A percentile compares a stretch with the other conserved stretches of the same genome.
These are phyloP conservation scores for Gastrodia elata DNA, from an alignment of 106 monocot genomes.

Conservation along the genomic window DNA sequence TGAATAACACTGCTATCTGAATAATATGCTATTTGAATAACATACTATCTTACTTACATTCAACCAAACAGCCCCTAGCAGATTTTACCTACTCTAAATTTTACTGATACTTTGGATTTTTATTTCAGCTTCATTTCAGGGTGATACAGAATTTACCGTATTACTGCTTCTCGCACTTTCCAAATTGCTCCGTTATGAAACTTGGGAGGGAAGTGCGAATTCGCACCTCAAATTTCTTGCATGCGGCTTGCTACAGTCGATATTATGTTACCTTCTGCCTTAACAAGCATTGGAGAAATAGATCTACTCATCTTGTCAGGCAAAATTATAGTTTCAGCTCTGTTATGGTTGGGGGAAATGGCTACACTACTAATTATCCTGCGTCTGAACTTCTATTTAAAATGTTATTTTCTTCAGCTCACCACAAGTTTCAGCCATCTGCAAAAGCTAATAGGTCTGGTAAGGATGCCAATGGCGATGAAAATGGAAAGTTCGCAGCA, in stretches of 20 bases:
- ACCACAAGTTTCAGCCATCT: constrained; percentile 14
- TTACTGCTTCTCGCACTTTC: constrained; percentile 6
- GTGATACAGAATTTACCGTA: constrained; percentile 19
- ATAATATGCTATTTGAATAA: too few species aligned
- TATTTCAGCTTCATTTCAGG: constrained; percentile 38
- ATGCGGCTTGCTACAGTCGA: neutral
- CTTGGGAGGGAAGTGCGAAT: constrained; percentile 10
- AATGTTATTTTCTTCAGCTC: constrained; percentile 22
- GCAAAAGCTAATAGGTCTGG: neutral
- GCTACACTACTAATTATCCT: constrained; percentile 10
- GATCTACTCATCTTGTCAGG: constrained; percentile 2
- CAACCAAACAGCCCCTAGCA: too few species aligned
- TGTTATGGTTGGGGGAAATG: neutral
- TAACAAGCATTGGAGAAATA: constrained; percentile 10
- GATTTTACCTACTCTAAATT: neutral
- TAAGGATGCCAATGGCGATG: constrained; percentile 10
- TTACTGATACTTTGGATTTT: neutral
- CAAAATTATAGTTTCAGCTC: neutral
- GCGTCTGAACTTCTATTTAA: constrained; percentile 13
- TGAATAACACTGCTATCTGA: too few species aligned
- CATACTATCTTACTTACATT: too few species aligned
- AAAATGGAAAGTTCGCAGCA: constrained; percentile 15
- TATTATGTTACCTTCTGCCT: neutral
- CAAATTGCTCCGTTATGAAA: constrained; percentile 9
- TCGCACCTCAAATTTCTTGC: constrained; percentile 16